These are phyloP conservation scores for Luzula sylvatica DNA, from an alignment of 176 grass and related monocot species.

Conservation along the genomic window DNA sequence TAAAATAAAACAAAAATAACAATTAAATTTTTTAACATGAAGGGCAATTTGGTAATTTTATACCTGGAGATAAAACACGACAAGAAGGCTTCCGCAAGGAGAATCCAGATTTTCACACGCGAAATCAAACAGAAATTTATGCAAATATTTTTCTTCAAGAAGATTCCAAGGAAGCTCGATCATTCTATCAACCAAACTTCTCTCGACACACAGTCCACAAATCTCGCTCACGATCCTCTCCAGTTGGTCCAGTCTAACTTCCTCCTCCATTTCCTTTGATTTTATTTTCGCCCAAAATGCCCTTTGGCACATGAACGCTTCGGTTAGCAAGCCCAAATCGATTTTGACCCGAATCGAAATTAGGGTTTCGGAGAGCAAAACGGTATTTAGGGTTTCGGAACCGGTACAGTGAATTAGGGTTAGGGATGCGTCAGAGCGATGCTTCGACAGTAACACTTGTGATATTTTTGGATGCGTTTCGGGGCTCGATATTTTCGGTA, in stretches of 20 bases:
- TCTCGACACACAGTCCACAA: constrained; percentile 57
- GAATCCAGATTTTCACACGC: constrained; percentile 45
- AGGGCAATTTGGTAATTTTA: not conserved
- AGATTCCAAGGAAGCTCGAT: constrained; percentile 90
- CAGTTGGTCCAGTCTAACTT: constrained; percentile 38
- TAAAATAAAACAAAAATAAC: constrained; percentile 31
- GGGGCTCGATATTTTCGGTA: constrained; percentile 61
- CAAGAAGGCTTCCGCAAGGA: constrained; percentile 67
- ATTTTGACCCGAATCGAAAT: constrained; percentile 69
- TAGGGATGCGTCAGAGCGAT: constrained; percentile 60
- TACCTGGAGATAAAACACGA: constrained; percentile 94
- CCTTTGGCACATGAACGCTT: constrained; percentile 84
- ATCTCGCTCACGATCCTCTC: constrained; percentile 66
- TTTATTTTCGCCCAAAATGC: constrained; percentile 58
- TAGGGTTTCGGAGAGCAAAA: constrained; percentile 57
- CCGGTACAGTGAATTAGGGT: constrained; percentile 56
- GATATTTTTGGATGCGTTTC: constrained; percentile 86
- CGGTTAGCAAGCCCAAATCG: constrained; percentile 72
- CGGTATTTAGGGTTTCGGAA: constrained; percentile 31
- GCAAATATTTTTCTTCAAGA: constrained; percentile 74
- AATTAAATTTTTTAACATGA: not conserved
- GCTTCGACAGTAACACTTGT: constrained; percentile 79
- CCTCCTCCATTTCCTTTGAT: constrained; percentile 33
- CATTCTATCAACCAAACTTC: constrained; percentile 61
- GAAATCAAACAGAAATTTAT: constrained; percentile 66